Percentiles rank a stretch among this genome's conserved stretches.
These are phyloP conservation scores for Ormosia semicastrata DNA, from an alignment of 306 rosid genomes.

Conservation along the genomic window DNA sequence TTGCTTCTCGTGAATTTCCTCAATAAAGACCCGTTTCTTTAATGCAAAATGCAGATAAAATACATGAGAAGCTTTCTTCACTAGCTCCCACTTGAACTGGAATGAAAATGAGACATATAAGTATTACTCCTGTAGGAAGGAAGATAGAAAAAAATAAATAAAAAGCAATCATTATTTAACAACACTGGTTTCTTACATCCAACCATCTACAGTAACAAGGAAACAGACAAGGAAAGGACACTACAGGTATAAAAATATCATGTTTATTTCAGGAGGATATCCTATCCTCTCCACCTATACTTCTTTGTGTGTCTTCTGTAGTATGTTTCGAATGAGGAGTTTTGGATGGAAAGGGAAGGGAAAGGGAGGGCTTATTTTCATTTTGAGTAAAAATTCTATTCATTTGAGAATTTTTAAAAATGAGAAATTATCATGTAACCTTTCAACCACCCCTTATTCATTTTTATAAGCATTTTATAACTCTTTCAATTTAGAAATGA, in stretches of 20 bases:
- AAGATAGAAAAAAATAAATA: conserved; percentile 13
- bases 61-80: conserved; percentile 95
- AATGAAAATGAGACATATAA: conserved; percentile 35
- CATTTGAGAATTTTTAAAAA: too few relatives aligned
- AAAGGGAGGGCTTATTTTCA: not conserved
- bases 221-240: conserved; percentile 15
- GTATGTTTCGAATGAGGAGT: not conserved
- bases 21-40: conserved; percentile 86
- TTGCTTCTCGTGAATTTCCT: conserved; percentile 96
- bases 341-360: not conserved
- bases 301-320: not conserved
- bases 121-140: conserved; percentile 30
- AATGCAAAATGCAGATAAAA: conserved; percentile 86
- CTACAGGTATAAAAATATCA: not conserved
- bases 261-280: not conserved
- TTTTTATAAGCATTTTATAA: too few relatives aligned
- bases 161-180: not conserved
- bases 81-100: conserved; percentile 93
- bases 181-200: not conserved
- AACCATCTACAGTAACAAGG: not conserved
- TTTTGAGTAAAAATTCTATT: too few relatives aligned
- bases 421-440: too few relatives aligned
- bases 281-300: not conserved
- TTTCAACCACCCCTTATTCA: too few relatives aligned
- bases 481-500: too few relatives aligned